A percentile compares a stretch with the other conserved stretches of the same genome.
These are phyloP conservation scores for Fusarium camptoceras DNA, from an alignment of 2,329 filamentous ascomycete genomes.

Conservation along the genomic window DNA sequence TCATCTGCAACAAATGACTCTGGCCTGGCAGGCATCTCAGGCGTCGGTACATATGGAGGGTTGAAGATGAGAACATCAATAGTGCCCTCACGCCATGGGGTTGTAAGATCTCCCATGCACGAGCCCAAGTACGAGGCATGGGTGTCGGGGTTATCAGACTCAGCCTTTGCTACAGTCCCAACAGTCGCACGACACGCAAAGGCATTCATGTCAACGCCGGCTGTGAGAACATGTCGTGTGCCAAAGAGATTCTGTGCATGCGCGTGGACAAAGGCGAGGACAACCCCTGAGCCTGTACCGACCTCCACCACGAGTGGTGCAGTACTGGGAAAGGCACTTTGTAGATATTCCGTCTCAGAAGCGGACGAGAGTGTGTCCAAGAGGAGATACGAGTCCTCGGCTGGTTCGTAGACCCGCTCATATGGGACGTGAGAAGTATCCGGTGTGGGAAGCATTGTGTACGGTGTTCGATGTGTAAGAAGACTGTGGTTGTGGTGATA, in stretches of 20 bases:
- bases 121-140: slow-evolving; percentile 72
- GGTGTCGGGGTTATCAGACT: slow-evolving; percentile 48
- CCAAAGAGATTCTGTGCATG: slow-evolving; percentile 80
- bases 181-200: slow-evolving; percentile 83
- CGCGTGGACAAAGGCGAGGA: slow-evolving; percentile 87
- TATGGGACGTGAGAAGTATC: slow-evolving; percentile 92
- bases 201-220: slow-evolving; percentile 86
- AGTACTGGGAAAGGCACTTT: slow-evolving; percentile 66
- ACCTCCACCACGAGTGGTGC: slow-evolving; percentile 82
- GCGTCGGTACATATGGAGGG: slow-evolving; percentile 93
- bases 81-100: slow-evolving; percentile 64
- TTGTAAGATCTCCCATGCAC: slow-evolving; percentile 76
- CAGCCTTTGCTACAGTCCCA: slow-evolving; percentile 71
- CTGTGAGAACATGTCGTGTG: slow-evolving; percentile 73
- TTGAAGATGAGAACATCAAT: slow-evolving; percentile 96
- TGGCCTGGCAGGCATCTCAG: slow-evolving; percentile 72
- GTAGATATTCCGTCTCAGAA: slow-evolving; percentile 76
- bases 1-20: slow-evolving; percentile 44
- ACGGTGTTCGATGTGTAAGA: not conserved
- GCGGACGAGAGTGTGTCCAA: slow-evolving; percentile 87
- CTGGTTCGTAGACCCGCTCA: slow-evolving; percentile 90
- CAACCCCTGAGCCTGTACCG: slow-evolving; percentile 91
- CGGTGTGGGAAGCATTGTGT: slow-evolving; percentile 87
- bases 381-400: slow-evolving; percentile 94
- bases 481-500: slow-evolving; percentile 28